Evolutionary conservation across 768 basidiomycete species (phyloP), one percentile per base, ranked within the genome.

Genomic region (Hemileccinum rubropunctum): DNA sequence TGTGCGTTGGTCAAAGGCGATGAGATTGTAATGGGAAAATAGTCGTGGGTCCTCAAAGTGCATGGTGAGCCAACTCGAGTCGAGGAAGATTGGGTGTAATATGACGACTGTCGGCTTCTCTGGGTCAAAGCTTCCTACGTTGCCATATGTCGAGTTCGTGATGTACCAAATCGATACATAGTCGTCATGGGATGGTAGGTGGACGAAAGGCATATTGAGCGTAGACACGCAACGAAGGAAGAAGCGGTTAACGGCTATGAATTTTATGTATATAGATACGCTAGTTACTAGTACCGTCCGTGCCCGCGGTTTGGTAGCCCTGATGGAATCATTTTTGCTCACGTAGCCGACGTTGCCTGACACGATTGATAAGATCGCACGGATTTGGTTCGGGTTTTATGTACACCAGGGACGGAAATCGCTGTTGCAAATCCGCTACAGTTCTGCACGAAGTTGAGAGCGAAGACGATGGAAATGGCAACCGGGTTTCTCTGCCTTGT

Each of bases 1-100:
- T 10, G 77, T 74, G 11, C 89, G 81, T 58, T 80, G 78, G 64
- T 91, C 88, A 62, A 90, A 85, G 6, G 85, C 84, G 54, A 91
- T 82, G 27, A 91, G 63, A 61, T 91, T 91, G 67, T 76, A 89
- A 36, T 71, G 66, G 1, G 67, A 62, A 53, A 74, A 65, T 21
- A 91, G 68, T 37, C 87, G 76, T 0, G 78, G 77, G 65, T 91
- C 87, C 23, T 80, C 80, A 42, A 88, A 76, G 45, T 89, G 86
- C 27, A 76, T 71, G 26, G 76, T 73, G 50, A 86, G 69, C 86
- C 86, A 91, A 42, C 78, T 73, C 2, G 81, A 80, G 67, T 88
- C 84, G 48, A 90, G 73, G 61, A 83, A 81, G 37, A 78, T 65
- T 12, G 87, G 86, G 57, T 83, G 87, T 0, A 91, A 68, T 47